These are phyloP conservation scores for Cydonia oblonga DNA, from an alignment of 331 rosid genomes.

Conservation along the genomic window DNA sequence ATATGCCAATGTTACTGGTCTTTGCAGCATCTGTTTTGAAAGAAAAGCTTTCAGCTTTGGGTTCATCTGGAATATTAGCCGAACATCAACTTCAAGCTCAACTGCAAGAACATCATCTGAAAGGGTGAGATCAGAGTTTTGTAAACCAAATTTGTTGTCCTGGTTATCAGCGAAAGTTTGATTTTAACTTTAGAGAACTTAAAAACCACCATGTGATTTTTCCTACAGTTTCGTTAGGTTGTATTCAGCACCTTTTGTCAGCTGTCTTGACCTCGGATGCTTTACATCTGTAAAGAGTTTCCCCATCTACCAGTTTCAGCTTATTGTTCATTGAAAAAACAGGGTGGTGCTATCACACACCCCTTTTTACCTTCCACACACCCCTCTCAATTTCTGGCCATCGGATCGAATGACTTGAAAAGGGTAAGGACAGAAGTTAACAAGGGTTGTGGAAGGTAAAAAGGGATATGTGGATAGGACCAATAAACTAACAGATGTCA, in stretches of 20 bases:
- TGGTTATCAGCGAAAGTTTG: not conserved
- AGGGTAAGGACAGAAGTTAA: no score
- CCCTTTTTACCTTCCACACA: no score
- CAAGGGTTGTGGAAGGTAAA: no score
- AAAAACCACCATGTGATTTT: not conserved
- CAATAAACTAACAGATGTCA: not conserved
- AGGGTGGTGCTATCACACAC: no score
- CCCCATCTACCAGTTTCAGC: not conserved
- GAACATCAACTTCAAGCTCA: slow-evolving; percentile 99
- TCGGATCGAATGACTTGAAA: no score
- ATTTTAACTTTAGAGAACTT: not conserved
- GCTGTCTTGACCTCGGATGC: not conserved
- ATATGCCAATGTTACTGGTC: slow-evolving; percentile 27
- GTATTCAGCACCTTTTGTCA: not conserved
- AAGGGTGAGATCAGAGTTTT: slow-evolving; percentile 52
- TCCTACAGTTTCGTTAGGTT: not conserved
- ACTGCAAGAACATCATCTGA: slow-evolving; percentile 82
- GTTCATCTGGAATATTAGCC: slow-evolving; percentile 93
- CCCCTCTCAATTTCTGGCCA: no score
- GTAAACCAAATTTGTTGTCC: not conserved
- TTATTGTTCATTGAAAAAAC: not conserved
- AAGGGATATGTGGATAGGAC: no score
- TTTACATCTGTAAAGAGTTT: not conserved
- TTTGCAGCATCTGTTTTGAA: slow-evolving; percentile 85
- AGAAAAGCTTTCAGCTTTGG: slow-evolving; percentile 83